These are phyloP conservation scores for Penicillium atrosanguineum DNA, from an alignment of 495 filamentous ascomycete species.

Conservation along the genomic window DNA sequence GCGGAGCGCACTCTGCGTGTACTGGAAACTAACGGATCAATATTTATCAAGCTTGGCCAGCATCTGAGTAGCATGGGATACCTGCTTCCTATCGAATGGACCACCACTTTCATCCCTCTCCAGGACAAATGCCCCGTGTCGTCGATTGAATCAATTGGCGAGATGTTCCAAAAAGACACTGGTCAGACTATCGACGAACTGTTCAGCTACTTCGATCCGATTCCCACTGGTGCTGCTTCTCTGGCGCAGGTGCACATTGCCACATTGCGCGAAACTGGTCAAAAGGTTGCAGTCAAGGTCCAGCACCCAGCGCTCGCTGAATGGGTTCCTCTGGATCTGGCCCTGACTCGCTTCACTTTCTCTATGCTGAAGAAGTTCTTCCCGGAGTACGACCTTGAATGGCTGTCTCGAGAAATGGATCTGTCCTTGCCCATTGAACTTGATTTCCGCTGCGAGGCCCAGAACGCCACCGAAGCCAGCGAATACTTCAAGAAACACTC, in stretches of 20 bases:
- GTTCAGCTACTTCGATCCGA: constrained; percentile 76
- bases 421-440: constrained; percentile 85
- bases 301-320: constrained; percentile 90
- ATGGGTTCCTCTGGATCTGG: constrained; percentile 88
- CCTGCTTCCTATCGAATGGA: constrained; percentile 91
- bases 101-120: constrained; percentile 89
- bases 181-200: constrained; percentile 74
- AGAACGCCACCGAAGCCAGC: constrained; percentile 76
- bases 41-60: constrained; percentile 98
- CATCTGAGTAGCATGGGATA: constrained; percentile 98
- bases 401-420: constrained; percentile 93
- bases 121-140: constrained; percentile 96
- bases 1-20: constrained; percentile 82
- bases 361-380: constrained; percentile 88
- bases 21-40: constrained; percentile 91
- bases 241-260: constrained; percentile 94
- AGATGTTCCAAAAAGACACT: constrained; percentile 83
- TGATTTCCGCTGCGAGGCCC: constrained; percentile 81
- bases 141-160: constrained; percentile 80
- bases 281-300: constrained; percentile 95
- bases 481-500: constrained; percentile 73
- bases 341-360: constrained; percentile 85
- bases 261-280: constrained; percentile 76
- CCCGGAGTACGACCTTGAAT: constrained; percentile 94
- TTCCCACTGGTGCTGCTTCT: constrained; percentile 88